These are phyloP conservation scores for Hordeum pubiflorum DNA, from an alignment of 202 grass and related monocot genomes.

Conservation along the genomic window DNA sequence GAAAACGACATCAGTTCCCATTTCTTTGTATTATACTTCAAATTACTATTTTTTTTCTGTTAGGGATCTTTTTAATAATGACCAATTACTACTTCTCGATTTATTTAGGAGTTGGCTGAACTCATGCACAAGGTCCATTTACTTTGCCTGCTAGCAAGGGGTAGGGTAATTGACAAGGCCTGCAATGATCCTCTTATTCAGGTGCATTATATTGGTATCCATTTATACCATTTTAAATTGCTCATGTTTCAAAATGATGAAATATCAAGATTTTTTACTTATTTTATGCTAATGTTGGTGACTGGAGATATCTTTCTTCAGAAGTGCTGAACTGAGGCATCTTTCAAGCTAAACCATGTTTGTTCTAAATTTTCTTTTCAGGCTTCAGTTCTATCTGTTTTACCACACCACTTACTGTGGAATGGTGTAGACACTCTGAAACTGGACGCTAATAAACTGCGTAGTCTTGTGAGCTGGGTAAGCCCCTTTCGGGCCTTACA, in stretches of 20 bases:
- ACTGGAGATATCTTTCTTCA: not conserved
- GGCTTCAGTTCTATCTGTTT: conserved; percentile 81
- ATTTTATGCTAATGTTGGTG: not conserved
- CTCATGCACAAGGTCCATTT: conserved; percentile 87
- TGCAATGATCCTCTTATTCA: conserved; percentile 91
- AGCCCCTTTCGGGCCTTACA: not conserved
- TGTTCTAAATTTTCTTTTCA: conserved; percentile 37
- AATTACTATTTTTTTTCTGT: not conserved
- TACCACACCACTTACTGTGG: conserved; percentile 53
- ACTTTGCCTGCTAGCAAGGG: conserved; percentile 84
- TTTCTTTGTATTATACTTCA: not conserved
- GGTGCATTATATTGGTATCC: conserved; percentile 36
- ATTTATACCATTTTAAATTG: conserved; percentile 4
- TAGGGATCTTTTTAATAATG: not conserved
- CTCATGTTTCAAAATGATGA: not conserved
- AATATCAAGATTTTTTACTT: conserved; percentile 5
- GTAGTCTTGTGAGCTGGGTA: conserved; percentile 81
- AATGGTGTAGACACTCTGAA: conserved; percentile 44
- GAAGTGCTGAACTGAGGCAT: not conserved
- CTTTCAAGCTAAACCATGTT: conserved; percentile 7
- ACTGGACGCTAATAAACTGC: conserved; percentile 47
- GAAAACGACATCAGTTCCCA: not conserved
- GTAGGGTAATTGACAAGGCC: conserved; percentile 72
- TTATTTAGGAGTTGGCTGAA: conserved; percentile 73
- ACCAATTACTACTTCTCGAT: conserved; percentile 3